Percentiles rank a stretch among this genome's conserved stretches.
These are phyloP conservation scores for Cystofilobasidium bisporidii DNA, from an alignment of 768 basidiomycete genomes.

Conservation along the genomic window DNA sequence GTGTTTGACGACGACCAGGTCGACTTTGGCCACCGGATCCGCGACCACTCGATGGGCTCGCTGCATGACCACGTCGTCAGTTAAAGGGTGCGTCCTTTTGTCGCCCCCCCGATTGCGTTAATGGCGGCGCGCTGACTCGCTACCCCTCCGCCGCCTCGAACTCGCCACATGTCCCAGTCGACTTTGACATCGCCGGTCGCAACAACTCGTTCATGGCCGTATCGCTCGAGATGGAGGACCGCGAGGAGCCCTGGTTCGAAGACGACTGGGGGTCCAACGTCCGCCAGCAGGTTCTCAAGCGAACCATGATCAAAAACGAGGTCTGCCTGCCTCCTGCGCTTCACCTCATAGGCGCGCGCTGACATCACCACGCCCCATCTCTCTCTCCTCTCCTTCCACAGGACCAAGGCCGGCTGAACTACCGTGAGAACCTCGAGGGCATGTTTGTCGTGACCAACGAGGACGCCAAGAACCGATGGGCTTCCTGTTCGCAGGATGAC, in stretches of 20 bases:
- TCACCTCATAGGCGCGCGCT: too few species aligned
- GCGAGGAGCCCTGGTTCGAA: slow-evolving; percentile 51
- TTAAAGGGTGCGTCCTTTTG: background rate
- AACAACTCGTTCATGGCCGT: slow-evolving; percentile 52
- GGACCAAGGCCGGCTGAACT: slow-evolving; percentile 41
- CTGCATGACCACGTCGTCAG: slow-evolving; percentile 62
- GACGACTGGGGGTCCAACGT: slow-evolving; percentile 44
- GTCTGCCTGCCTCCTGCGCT: too few species aligned
- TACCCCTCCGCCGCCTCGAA: background rate
- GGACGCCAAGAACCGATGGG: slow-evolving; percentile 52
- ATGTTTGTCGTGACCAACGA: slow-evolving; percentile 52
- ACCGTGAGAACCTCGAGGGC: slow-evolving; percentile 52
- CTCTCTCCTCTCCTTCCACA: background rate
- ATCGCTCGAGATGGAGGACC: slow-evolving; percentile 47
- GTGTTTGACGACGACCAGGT: slow-evolving; percentile 1
- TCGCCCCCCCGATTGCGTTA: too few species aligned
- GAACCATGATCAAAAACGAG: background rate
- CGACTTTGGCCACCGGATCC: slow-evolving; percentile 50
- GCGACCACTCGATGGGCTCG: slow-evolving; percentile 54
- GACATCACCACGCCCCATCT: too few species aligned
- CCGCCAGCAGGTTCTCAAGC: slow-evolving; percentile 1
- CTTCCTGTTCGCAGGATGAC: too few species aligned
- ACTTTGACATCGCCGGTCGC: slow-evolving; percentile 56
- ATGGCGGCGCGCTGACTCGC: too few species aligned
- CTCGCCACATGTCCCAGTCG: slow-evolving; percentile 41